Evolutionary conservation across 768 basidiomycete species (phyloP).

Genomic region (Asterophora parasitica): DNA sequence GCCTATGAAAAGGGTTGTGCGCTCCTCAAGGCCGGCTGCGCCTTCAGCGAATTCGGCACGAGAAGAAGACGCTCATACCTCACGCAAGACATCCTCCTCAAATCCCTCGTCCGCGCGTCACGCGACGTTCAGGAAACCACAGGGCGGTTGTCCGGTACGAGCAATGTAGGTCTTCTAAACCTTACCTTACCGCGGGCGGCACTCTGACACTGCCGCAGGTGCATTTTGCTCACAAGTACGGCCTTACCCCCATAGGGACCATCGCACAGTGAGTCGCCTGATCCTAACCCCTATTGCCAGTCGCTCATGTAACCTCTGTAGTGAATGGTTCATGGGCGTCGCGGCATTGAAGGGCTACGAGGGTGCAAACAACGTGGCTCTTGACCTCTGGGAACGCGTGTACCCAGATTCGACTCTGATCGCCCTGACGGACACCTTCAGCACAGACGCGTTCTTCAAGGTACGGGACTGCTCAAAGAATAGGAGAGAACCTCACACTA

Average conservation of each 20-base stretch:
- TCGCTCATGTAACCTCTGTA: slow-evolving; percentile 21
- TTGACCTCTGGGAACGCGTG: slow-evolving; percentile 84
- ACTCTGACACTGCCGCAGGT: slow-evolving; percentile 40
- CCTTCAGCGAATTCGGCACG: slow-evolving; percentile 85
- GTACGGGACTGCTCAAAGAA: slow-evolving; percentile 31
- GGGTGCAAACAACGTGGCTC: slow-evolving; percentile 62
- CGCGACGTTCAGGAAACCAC: slow-evolving; percentile 34
- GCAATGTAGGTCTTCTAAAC: slow-evolving; percentile 60
- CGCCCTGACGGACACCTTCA: slow-evolving; percentile 94
- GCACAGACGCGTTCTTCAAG: slow-evolving; percentile 80
- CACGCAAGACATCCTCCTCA: slow-evolving; percentile 74
- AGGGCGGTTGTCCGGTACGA: slow-evolving; percentile 76
- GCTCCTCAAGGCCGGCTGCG: slow-evolving; percentile 60
- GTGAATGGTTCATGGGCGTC: slow-evolving; percentile 93
- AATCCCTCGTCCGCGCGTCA: slow-evolving; percentile 61
- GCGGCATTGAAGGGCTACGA: slow-evolving; percentile 84
- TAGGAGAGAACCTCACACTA: neutral
- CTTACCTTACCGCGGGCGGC: slow-evolving; percentile 1
- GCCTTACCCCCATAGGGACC: slow-evolving; percentile 65
- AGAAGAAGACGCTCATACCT: slow-evolving; percentile 70
- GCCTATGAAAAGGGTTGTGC: slow-evolving; percentile 69
- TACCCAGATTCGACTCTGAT: slow-evolving; percentile 57
- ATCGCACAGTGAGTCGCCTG: slow-evolving; percentile 70
- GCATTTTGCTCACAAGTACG: slow-evolving; percentile 77
- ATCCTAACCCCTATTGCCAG: neutral